Conservation (phyloP, 2,329 filamentous ascomycete species). For the Ceratocystiopsis brevicomis region DNA sequence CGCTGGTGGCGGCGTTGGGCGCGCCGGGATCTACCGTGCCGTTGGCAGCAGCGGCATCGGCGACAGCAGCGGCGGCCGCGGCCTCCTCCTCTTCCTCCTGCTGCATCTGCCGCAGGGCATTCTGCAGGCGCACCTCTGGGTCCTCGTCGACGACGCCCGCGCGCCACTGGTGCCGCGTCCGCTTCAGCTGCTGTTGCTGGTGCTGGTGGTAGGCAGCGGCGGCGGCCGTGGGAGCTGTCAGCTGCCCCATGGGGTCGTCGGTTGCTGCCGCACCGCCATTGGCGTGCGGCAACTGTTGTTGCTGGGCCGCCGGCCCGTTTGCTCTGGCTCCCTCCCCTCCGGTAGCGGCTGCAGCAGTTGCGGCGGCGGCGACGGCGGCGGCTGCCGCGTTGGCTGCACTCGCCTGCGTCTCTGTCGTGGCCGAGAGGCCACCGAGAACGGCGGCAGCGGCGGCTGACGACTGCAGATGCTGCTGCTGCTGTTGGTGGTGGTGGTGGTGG, state of each 20-base stretch:
- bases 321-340: background rate
- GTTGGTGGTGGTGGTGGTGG: too few species aligned
- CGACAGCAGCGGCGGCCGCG: slow-evolving; percentile 32
- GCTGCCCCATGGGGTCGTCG: too few species aligned
- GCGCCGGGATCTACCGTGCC: slow-evolving; percentile 15
- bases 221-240: too few species aligned
- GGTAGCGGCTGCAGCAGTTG: slow-evolving; percentile 3
- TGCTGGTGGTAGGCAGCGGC: slow-evolving; percentile 9
- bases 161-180: too few species aligned
- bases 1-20: background rate
- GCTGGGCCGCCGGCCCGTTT: background rate
- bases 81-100: slow-evolving; percentile 39
- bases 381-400: slow-evolving; percentile 7
- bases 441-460: slow-evolving; percentile 5
- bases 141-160: slow-evolving; percentile 23
- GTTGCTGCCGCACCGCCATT: background rate
- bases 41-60: slow-evolving; percentile 27
- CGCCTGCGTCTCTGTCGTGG: slow-evolving; percentile 1
- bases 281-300: slow-evolving; percentile 1
- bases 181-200: slow-evolving; percentile 3
- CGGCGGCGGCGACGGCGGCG: slow-evolving; percentile 8
- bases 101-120: slow-evolving; percentile 38
- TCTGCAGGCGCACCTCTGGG: slow-evolving; percentile 38
- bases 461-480: slow-evolving; percentile 16
- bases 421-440: background rate